These are phyloP conservation scores for Suillus discolor DNA, from an alignment of 768 basidiomycete genomes.

Conservation along the genomic window DNA sequence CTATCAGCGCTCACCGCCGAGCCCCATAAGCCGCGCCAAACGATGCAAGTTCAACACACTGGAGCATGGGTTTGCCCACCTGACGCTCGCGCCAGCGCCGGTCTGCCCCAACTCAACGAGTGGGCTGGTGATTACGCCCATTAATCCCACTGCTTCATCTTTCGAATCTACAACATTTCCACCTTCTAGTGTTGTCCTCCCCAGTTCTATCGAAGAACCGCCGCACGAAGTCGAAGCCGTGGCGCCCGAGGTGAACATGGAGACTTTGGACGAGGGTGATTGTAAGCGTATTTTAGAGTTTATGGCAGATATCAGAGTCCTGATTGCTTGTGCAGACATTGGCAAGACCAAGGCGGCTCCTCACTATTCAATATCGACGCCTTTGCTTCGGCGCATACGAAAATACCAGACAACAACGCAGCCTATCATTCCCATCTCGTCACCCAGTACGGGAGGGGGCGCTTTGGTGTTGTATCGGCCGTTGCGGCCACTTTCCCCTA, in stretches of 20 bases:
- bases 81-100: slow-evolving; percentile 33
- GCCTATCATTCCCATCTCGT: slow-evolving; percentile 22
- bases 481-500: slow-evolving; percentile 27
- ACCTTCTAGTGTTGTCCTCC: slow-evolving; percentile 26
- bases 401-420: slow-evolving; percentile 26
- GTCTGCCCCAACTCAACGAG: slow-evolving; percentile 2
- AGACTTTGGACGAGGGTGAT: slow-evolving; percentile 70
- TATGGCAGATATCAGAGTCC: background rate
- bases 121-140: slow-evolving; percentile 6
- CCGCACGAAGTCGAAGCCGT: slow-evolving; percentile 25
- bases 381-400: slow-evolving; percentile 48
- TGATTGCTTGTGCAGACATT: background rate
- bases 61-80: slow-evolving; percentile 59
- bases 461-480: slow-evolving; percentile 62
- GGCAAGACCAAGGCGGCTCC: background rate
- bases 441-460: slow-evolving; percentile 27
- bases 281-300: slow-evolving; percentile 39
- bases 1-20: slow-evolving; percentile 37
- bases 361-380: slow-evolving; percentile 31
- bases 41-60: slow-evolving; percentile 51
- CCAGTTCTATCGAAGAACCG: slow-evolving; percentile 46
- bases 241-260: slow-evolving; percentile 64
- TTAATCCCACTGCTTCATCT: slow-evolving; percentile 7
- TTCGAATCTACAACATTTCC: slow-evolving; percentile 12
- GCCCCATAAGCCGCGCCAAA: slow-evolving; percentile 48